phyloP scores from a whole-genome alignment of 2,329 filamentous ascomycete genomes.

The Colletotrichum noveboracense region DNA sequence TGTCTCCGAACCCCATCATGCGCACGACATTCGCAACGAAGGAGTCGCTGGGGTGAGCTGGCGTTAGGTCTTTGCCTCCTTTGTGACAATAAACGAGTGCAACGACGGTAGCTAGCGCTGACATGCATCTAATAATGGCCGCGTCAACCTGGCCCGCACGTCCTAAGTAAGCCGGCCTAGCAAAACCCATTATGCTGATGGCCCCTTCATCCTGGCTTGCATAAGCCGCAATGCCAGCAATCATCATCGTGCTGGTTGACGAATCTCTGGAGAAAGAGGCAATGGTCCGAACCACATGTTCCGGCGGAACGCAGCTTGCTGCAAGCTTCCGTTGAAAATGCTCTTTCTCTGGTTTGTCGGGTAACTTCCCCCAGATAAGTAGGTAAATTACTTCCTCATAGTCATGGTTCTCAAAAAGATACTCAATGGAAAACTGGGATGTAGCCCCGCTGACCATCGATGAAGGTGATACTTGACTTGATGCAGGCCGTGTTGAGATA shows the following conservation, averaged over 20 bases:
- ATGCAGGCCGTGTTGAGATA: conserved; percentile 1
- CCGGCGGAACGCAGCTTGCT: not conserved
- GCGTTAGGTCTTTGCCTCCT: conserved; percentile 36
- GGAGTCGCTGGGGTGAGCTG: conserved; percentile 30
- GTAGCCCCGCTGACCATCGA: conserved; percentile 36
- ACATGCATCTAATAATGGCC: not conserved
- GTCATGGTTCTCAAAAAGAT: conserved; percentile 23
- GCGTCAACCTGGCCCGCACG: not conserved
- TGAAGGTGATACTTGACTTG: conserved; percentile 29
- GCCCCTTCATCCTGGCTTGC: conserved; percentile 32
- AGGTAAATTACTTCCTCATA: conserved; percentile 35
- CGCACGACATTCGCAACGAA: conserved; percentile 49
- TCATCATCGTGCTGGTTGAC: conserved; percentile 39
- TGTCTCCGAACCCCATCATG: not conserved
- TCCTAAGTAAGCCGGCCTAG: not conserved
- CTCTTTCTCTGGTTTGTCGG: conserved; percentile 34
- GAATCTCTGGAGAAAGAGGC: conserved; percentile 27
- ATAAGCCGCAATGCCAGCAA: conserved; percentile 40
- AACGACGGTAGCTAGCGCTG: not conserved
- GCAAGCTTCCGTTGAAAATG: not conserved
- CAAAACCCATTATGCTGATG: conserved; percentile 21
- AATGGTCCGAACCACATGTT: conserved; percentile 6
- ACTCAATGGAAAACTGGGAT: conserved; percentile 34
- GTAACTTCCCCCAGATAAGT: conserved; percentile 42
- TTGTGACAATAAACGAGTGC: conserved; percentile 38